Evolutionary conservation across 2,329 filamentous ascomycete species (phyloP), one percentile per base, ranked within the genome.

Genomic region (Ambrosiella cleistominuta): DNA sequence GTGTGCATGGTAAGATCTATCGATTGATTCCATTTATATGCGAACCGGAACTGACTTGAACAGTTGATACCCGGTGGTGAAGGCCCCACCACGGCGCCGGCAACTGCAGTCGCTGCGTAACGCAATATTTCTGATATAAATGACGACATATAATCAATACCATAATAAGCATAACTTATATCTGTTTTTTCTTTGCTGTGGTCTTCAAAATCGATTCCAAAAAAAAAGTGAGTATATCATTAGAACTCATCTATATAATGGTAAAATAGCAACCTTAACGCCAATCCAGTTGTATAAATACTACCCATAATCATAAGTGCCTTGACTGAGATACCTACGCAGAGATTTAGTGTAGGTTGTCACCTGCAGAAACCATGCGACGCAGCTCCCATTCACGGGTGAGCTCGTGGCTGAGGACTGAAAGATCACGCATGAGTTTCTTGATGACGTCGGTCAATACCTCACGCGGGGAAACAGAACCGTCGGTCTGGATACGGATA

Each of bases 401-500:
- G 69, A 97, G 95, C 67, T 94, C 88, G 63, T 87, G 82, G 62
- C 85, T 85, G 60, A 98, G 75, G 63, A 82, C 83, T 58, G 84
- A 84, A 58, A 95, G 79, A 63, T 94, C 84, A 60, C 82, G 79
- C 62, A 98, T 86, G 51, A 96, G 77, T 63, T 89, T 84, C 69
- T 86, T 82, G 72, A 87, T 95, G 47, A 85, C 83, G 56, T 83
- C 79, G 58, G 93, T 75, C 45, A 98, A 76, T 1, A 90, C 89
- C 64, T 95, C 88, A 64, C 90, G 90, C n/a, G 93, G 89, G 1
- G 85, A 86, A 62, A 95, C 78, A 27, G 79, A 79, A 61, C 93
- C 93, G 68, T 97, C 88, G 3, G 93, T 98, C 71, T 95, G 89
- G 60, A 98, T 80, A 59, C 93, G 87, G 61, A 98, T 75, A 62